A percentile compares a stretch with the other conserved stretches of the same genome.
These are phyloP conservation scores for Lagerstroemia speciosa DNA, from an alignment of 345 rosid genomes.

Conservation along the genomic window DNA sequence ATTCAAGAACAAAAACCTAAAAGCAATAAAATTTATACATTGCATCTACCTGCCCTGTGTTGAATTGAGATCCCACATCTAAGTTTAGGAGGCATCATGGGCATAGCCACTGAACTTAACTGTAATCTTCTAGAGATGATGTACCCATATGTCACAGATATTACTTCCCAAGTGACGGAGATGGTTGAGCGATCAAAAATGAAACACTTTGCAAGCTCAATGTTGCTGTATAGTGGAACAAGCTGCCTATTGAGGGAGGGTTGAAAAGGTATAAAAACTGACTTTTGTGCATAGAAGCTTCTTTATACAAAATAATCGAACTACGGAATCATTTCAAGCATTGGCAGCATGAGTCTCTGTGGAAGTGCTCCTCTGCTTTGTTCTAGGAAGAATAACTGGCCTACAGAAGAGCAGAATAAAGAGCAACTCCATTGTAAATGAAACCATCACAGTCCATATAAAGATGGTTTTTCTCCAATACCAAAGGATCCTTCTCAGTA, in stretches of 20 bases:
- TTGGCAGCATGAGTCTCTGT: slow-evolving; percentile 12
- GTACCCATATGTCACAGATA: neutral
- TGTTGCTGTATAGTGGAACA: neutral
- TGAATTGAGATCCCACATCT: neutral
- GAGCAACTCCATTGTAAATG: slow-evolving; percentile 36
- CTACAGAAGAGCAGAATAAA: slow-evolving; percentile 43
- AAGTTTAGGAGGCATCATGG: neutral
- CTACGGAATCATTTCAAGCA: slow-evolving; percentile 7
- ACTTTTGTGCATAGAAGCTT: neutral
- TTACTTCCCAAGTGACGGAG: neutral
- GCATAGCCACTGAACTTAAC: neutral
- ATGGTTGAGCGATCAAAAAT: neutral
- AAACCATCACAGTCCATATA: slow-evolving; percentile 42
- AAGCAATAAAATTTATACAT: neutral
- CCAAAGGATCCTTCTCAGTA: slow-evolving; percentile 59
- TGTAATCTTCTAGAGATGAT: neutral
- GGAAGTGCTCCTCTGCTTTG: slow-evolving; percentile 23
- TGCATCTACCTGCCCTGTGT: neutral
- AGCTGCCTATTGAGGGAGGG: neutral
- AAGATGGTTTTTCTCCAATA: slow-evolving; percentile 63
- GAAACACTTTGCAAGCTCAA: neutral
- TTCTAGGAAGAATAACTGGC: slow-evolving; percentile 46
- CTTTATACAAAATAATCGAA: slow-evolving; percentile 6
- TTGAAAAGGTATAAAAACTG: neutral
- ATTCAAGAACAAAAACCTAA: neutral